Evolutionary conservation across 305 asterid species (phyloP), one percentile per base, ranked within the genome.

Genomic region (Nicotiana rustica): DNA sequence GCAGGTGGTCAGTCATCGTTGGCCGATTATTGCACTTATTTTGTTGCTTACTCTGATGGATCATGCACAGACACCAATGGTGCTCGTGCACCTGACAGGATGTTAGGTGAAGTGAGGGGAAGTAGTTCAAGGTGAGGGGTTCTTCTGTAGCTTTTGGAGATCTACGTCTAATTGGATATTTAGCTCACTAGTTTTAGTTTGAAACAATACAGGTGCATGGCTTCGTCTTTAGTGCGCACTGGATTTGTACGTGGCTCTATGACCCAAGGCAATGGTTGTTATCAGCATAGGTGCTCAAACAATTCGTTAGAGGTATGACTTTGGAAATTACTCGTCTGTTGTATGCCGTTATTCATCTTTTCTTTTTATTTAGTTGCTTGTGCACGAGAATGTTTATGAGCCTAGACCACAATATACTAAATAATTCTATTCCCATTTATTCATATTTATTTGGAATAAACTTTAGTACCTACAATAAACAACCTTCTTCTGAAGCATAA

Each of bases 101-200:
- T 97, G 99, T 89, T 97, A 91, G 99, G 99, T 78, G 99, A 97
- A 93, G 97, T 95, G 76, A 92, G 99, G 15, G 99, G 98, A 88
- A 90, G 91, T 84, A 91, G 79, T 85, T 97, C 99, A 77, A 92
- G 99, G 99, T 93, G 81, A 79, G 84, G 59, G 0, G 4, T 80
- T 67, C 0, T 17, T 60, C 66, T 49, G 38, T 62, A 57, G 76
- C 49, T 56, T 55, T 82, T 52, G 29, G 18, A 17, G 25, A 25
- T 25, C 77, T 31, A 80, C 14, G 52, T 21, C 66, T 81, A 67
- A 49, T 25, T 2, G 2, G n/a, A 17, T 76, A 31, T 55, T 25
- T 55, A 55, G 49, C 66, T 29, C 49, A 55, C 67, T 14, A 1
- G 14, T 73, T 81, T 85, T 77, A 67, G 64, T 49, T 80, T 80